Conservation (phyloP, 768 basidiomycete species). For the Russula lepida region DNA sequence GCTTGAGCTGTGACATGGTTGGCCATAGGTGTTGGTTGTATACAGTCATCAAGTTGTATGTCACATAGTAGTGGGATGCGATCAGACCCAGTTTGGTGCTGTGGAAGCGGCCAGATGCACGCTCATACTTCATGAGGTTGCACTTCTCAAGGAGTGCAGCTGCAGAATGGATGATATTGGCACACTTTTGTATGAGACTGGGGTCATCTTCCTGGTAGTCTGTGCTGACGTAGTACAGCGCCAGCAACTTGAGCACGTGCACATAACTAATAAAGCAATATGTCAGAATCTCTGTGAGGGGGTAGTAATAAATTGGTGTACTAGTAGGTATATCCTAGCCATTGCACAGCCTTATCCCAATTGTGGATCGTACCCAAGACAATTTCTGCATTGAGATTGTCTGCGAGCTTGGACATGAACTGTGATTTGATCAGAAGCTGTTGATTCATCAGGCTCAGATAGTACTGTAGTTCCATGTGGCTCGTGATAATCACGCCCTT, state of each 20-base stretch:
- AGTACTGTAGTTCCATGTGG: constrained; percentile 94
- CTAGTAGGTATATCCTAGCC: constrained; percentile 90
- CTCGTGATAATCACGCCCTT: constrained; percentile 99
- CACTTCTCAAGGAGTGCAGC: constrained; percentile 92
- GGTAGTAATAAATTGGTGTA: constrained; percentile 19
- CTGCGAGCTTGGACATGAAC: constrained; percentile 84
- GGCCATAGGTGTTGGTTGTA: constrained; percentile 92
- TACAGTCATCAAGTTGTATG: constrained; percentile 90
- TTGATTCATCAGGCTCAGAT: constrained; percentile 89
- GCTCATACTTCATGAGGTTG: constrained; percentile 89
- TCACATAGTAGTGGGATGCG: constrained; percentile 92
- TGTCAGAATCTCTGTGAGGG: constrained; percentile 18
- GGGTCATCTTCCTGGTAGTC: constrained; percentile 88
- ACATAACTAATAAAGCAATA: constrained; percentile 55
- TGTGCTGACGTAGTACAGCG: constrained; percentile 76
- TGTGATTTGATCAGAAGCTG: constrained; percentile 97
- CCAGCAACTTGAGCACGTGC: constrained; percentile 86
- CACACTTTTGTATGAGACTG: constrained; percentile 82
- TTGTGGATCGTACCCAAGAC: constrained; percentile 92
- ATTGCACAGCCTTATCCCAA: constrained; percentile 94
- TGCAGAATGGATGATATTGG: constrained; percentile 88
- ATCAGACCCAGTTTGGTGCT: constrained; percentile 91
- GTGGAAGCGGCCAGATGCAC: constrained; percentile 79
- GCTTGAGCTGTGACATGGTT: constrained; percentile 79
- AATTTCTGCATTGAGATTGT: constrained; percentile 95